Evolutionary conservation across 345 rosid species (phyloP).

Genomic region (Atalantia buxifolia): DNA sequence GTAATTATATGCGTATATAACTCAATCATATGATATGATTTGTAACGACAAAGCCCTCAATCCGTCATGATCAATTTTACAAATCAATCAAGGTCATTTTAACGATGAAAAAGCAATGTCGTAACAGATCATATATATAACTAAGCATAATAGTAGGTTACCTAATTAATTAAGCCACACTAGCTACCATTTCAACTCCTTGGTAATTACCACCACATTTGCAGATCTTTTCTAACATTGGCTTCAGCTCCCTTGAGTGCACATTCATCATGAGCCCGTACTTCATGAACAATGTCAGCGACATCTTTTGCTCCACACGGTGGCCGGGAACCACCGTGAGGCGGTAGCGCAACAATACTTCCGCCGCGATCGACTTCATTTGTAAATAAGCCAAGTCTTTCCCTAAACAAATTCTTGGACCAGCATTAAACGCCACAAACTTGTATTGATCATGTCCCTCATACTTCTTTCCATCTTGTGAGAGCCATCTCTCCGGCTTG

Average conservation of each 20-base stretch:
- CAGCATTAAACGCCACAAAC: constrained; percentile 72
- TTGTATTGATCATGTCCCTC: constrained; percentile 38
- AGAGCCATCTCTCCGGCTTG: constrained; percentile 68
- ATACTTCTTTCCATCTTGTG: constrained; percentile 27
- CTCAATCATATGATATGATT: neutral
- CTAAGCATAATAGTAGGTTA: too few species aligned
- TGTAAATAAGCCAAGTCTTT: constrained; percentile 68
- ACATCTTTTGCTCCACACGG: constrained; percentile 80
- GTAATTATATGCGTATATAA: neutral
- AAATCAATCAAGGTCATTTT: neutral
- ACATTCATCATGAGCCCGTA: constrained; percentile 53
- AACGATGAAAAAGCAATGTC: too few species aligned
- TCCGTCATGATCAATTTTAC: neutral
- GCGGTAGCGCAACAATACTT: constrained; percentile 54
- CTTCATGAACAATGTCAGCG: constrained; percentile 77
- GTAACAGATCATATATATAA: too few species aligned
- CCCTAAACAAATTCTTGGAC: constrained; percentile 70
- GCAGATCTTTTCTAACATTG: constrained; percentile 20
- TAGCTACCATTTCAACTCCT: constrained; percentile 6
- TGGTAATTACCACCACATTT: neutral
- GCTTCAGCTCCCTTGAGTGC: constrained; percentile 42
- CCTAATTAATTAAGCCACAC: neutral
- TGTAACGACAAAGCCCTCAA: neutral
- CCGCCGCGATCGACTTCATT: constrained; percentile 75
- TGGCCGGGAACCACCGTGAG: constrained; percentile 49